These are phyloP conservation scores for Novakomyces olei DNA, from an alignment of 805 yeast genomes.

Conservation along the genomic window DNA sequence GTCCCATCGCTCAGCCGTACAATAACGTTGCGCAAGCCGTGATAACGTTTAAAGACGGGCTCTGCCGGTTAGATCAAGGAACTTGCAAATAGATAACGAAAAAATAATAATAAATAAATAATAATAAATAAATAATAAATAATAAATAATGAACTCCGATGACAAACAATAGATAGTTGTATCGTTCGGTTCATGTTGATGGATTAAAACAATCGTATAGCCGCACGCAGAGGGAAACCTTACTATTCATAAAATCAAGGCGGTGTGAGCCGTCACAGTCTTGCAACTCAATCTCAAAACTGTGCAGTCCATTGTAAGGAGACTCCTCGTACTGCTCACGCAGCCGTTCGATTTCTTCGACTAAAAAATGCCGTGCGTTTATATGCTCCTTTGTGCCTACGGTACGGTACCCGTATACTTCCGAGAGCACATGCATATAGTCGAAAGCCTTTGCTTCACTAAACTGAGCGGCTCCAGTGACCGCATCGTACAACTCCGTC, in stretches of 20 bases:
- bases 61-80: no score
- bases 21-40: not conserved
- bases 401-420: constrained; percentile 1
- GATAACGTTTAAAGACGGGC: not conserved
- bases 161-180: no score
- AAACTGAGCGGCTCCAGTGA: not conserved
- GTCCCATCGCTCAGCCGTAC: constrained; percentile 4
- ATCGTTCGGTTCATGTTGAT: no score
- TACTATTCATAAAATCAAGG: constrained; percentile 2
- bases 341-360: not conserved
- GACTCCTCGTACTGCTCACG: constrained; percentile 1
- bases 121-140: no score
- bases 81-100: no score
- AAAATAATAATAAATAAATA: no score
- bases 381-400: constrained; percentile 2
- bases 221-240: no score
- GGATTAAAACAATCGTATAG: no score
- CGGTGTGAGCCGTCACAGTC: constrained; percentile 2
- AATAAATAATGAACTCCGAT: no score
- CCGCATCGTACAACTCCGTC: not conserved
- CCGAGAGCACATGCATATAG: not conserved
- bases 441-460: not conserved
- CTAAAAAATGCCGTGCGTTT: not conserved
- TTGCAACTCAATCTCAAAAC: not conserved
- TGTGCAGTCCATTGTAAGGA: not conserved